Conservation (phyloP, 345 rosid genomes). For the Limnanthes douglasii region DNA sequence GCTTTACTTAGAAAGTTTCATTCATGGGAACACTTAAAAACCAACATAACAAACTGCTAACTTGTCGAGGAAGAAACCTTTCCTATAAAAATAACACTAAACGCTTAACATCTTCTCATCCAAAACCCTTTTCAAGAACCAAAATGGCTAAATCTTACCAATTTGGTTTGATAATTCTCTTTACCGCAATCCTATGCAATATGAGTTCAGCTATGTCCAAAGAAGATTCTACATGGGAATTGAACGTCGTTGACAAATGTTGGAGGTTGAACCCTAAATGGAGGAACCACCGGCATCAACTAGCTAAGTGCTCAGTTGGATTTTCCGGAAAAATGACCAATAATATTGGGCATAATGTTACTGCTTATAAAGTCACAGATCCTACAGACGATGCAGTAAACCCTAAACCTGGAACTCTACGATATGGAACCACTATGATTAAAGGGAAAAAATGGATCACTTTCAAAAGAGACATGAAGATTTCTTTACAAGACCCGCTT, state of each 20-base stretch:
- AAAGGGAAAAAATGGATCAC: slow-evolving; percentile 57
- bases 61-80: too few species aligned
- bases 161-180: too few species aligned
- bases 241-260: slow-evolving; percentile 63
- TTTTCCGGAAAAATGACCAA: slow-evolving; percentile 50
- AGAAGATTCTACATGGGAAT: too few species aligned
- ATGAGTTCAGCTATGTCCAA: too few species aligned
- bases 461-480: slow-evolving; percentile 42
- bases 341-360: slow-evolving; percentile 33
- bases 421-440: slow-evolving; percentile 47
- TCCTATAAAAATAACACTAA: too few species aligned
- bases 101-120: too few species aligned
- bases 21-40: too few species aligned
- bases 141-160: too few species aligned
- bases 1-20: too few species aligned
- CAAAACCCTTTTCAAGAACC: too few species aligned
- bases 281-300: slow-evolving; percentile 27
- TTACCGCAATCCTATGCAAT: too few species aligned
- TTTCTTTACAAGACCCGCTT: slow-evolving; percentile 37
- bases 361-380: slow-evolving; percentile 39
- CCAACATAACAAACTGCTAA: too few species aligned
- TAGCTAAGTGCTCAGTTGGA: slow-evolving; percentile 51
- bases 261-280: slow-evolving; percentile 40
- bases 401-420: slow-evolving; percentile 50
- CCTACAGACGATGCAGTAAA: slow-evolving; percentile 46